Percentiles rank a stretch among this genome's conserved stretches.
phyloP scores from a whole-genome alignment of 2,329 filamentous ascomycete genomes.

The Fonsecaea multimorphosa region DNA sequence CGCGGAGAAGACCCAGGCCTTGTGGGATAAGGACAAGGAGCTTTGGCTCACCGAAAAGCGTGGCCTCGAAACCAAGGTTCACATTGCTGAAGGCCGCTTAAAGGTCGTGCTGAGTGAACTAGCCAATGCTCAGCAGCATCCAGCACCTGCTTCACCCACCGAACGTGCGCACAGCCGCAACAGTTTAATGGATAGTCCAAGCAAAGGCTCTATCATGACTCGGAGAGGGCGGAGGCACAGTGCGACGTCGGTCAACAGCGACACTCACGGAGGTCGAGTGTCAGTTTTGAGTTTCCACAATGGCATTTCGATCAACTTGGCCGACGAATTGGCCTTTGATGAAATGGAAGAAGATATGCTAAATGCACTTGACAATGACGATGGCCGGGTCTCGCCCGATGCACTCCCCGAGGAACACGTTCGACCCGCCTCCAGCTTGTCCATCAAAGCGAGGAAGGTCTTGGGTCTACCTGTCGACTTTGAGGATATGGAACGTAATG shows the following conservation, averaged over 20 bases:
- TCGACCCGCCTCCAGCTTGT: conserved; percentile 49
- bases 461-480: conserved; percentile 50
- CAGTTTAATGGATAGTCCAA: conserved; percentile 38
- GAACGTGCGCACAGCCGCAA: conserved; percentile 37
- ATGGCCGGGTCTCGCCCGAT: conserved; percentile 62
- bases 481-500: conserved; percentile 43
- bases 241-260: conserved; percentile 58
- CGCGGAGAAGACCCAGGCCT: conserved; percentile 73
- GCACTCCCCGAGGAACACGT: conserved; percentile 51
- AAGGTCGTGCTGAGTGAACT: conserved; percentile 87
- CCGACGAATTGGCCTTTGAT: conserved; percentile 88
- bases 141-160: conserved; percentile 35
- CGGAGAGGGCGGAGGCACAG: conserved; percentile 64
- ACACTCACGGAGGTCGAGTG: conserved; percentile 68
- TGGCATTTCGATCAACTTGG: conserved; percentile 71
- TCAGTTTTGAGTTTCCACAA: conserved; percentile 69
- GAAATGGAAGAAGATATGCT: conserved; percentile 70
- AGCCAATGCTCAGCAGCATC: conserved; percentile 52
- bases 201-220: conserved; percentile 34
- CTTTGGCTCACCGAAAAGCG: conserved; percentile 83
- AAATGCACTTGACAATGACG: conserved; percentile 71
- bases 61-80: conserved; percentile 80
- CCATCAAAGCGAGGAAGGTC: conserved; percentile 54
- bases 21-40: conserved; percentile 85
- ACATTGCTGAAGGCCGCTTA: conserved; percentile 86